Conservation (phyloP, 129 eudicot species). For the Tanacetum coccineum region DNA sequence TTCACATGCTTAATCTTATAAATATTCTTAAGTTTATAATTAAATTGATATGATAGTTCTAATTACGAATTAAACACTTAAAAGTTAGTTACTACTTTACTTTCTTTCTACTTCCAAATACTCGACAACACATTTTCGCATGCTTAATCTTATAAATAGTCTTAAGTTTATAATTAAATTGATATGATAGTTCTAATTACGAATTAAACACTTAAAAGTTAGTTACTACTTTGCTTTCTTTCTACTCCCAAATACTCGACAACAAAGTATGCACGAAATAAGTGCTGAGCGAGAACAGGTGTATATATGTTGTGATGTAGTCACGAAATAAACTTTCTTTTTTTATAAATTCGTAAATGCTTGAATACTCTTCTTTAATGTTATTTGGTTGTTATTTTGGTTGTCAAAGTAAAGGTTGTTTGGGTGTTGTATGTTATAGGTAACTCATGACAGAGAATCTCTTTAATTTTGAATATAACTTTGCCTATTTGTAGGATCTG, state of each 20-base stretch:
- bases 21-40: neutral
- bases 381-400: too few relatives aligned
- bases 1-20: slow-evolving; percentile 4
- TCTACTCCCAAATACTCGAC: neutral
- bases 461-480: too few relatives aligned
- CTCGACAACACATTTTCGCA: slow-evolving; percentile 6
- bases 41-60: neutral
- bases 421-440: too few relatives aligned
- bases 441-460: too few relatives aligned
- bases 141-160: neutral
- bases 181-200: neutral
- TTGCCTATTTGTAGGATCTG: too few relatives aligned
- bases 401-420: too few relatives aligned
- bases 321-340: too few relatives aligned
- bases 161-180: neutral
- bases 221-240: neutral
- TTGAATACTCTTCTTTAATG: too few relatives aligned
- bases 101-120: neutral
- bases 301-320: too few relatives aligned
- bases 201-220: neutral
- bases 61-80: neutral
- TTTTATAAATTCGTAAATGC: too few relatives aligned
- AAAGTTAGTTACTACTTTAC: neutral
- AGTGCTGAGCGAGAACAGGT: too few relatives aligned
- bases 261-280: too few relatives aligned